A percentile compares a stretch with the other conserved stretches of the same genome.
These are phyloP conservation scores for Wickerhamiella spandovensis DNA, from an alignment of 805 yeast genomes.

Conservation along the genomic window DNA sequence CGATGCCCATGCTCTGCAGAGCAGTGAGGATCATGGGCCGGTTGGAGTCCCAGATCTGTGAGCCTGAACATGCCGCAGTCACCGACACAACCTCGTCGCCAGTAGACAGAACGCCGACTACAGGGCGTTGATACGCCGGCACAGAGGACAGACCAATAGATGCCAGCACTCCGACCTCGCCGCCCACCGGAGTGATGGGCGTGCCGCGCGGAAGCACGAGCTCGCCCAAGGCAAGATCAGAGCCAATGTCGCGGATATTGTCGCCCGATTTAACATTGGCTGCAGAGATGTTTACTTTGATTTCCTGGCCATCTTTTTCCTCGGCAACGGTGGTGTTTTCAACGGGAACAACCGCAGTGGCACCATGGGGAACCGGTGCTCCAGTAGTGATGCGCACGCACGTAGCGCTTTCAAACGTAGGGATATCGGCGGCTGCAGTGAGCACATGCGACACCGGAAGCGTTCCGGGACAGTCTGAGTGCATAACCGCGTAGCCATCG, in stretches of 20 bases:
- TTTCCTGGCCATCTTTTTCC: constrained; percentile 33
- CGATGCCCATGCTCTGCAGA: constrained; percentile 26
- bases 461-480: constrained; percentile 33
- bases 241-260: constrained; percentile 36
- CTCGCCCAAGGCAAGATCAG: constrained; percentile 32
- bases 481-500: constrained; percentile 41
- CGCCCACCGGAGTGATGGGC: constrained; percentile 31
- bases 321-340: constrained; percentile 34
- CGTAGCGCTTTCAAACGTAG: constrained; percentile 23
- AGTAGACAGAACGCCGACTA: constrained; percentile 36
- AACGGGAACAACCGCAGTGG: constrained; percentile 41
- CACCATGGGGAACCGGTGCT: constrained; percentile 42
- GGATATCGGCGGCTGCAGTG: constrained; percentile 21
- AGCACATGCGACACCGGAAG: constrained; percentile 22
- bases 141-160: constrained; percentile 32
- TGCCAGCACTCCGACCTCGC: constrained; percentile 37
- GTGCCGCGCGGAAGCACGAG: constrained; percentile 28
- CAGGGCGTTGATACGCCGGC: constrained; percentile 31
- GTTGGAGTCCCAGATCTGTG: constrained; percentile 39
- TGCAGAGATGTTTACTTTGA: constrained; percentile 30
- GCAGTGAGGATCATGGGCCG: constrained; percentile 34
- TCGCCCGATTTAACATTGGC: constrained; percentile 29
- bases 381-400: constrained; percentile 42
- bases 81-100: constrained; percentile 38
- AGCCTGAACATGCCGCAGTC: constrained; percentile 21